Evolutionary conservation across 2,329 filamentous ascomycete species (phyloP), one percentile per base, ranked within the genome.

Genomic region (Emergomyces pasteurianus): DNA sequence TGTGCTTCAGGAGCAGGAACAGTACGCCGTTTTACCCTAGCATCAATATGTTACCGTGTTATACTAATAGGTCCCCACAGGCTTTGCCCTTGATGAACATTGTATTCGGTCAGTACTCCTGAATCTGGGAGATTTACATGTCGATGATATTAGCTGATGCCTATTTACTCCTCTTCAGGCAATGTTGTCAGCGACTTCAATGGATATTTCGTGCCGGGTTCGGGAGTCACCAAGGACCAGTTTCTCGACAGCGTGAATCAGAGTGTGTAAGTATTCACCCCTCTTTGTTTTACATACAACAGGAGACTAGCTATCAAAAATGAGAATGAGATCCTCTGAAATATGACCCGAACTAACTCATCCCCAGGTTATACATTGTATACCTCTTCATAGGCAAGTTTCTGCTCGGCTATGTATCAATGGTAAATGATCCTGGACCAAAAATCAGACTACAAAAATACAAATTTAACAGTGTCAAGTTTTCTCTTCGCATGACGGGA

Each of bases 341-440:
- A 31, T 21, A 23, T 18, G 21, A 14, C 23, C 6, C 28, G 23
- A 26, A 34, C 58, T 64, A 36, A 60, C 49, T 46, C 16, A 58
- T 3, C 5, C 8, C 31, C 21, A 83, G 81, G 7, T 67, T 82
- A n/a, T 81, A 78, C 63, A 83, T 84, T 62, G 72, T 85, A 16
- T 84, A 83, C 66, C 73, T 86, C 1, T 84, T 85, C 63, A 72
- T 82, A 23, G 82, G 71, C 16, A 81, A 81, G 60, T 80, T 84
- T 46, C 65, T 74, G 3, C 69, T 84, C n/a, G 78, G 77, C 0
- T 85, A 84, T 63, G 66, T 82, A 21, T 81, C 81, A 62, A 80
- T 80, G 65, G 80, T 83, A 70, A 64, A 71, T 21, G 6, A 7
- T 14, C 28, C 55, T 18, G 8, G 52, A 8, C 34, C 8, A 18